Evolutionary conservation across 345 rosid species (phyloP), one percentile per base, ranked within the genome.

Genomic region (Abelmoschus esculentus): DNA sequence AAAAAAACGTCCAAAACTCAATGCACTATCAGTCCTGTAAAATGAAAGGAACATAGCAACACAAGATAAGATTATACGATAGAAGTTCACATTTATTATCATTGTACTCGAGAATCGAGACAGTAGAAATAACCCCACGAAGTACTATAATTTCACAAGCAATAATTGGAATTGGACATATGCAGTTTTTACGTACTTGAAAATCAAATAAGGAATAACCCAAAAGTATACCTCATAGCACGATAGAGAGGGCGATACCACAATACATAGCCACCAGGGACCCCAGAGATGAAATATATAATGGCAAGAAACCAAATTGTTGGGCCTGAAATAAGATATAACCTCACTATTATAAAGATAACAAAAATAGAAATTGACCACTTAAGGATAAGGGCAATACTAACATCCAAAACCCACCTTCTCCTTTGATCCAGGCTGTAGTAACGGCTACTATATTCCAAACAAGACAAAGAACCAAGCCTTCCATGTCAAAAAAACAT

Each of bases 221-320:
- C 46, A 46, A 66, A 47, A 69, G 38, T 22, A 68, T 90, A 96
- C 99, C 99, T 92, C 85, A 90, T 89, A 75, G 99, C 99, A 76
- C 96, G 88, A 76, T 96, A 96, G 50, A 96, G 88, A 67, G 99
- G 99, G 69, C 92, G 92, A 77, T 96, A 92, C 99, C 99, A 96
- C 73, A 83, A 42, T 66, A 89, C 85, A 65, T 96, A 96, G 60
- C 81, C 97, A 52, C 97, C 98, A 74, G 99, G 99, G 80, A 82
- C 90, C 66, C 97, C 99, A 0, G 96, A 70, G 68, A 96, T 81
- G 85, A 86, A 84, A 80, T 96, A 96, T 82, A 96, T 96, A 73
- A 92, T 76, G 61, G 99, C 88, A 54, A 96, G 98, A 83, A 96
- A 85, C 99, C 99, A 96, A 76, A 92, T 92, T 19, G 88, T 92